Percentiles rank a stretch among this genome's conserved stretches.
phyloP scores from a whole-genome alignment of 2,329 filamentous ascomycete genomes.

The Pseudocercospora ulei region DNA sequence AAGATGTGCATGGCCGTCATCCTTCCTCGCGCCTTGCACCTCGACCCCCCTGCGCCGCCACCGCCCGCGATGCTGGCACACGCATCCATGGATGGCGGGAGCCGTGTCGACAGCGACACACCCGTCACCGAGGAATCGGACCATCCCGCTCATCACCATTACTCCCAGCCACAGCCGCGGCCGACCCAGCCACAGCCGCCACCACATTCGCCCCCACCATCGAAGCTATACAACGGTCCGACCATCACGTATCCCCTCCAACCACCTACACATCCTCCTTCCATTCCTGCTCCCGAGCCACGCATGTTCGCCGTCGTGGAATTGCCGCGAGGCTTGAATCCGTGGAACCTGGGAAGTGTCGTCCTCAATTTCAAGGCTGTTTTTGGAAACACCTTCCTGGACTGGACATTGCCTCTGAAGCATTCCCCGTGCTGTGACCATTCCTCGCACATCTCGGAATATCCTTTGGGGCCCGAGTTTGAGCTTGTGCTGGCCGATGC shows the following conservation, averaged over 20 bases:
- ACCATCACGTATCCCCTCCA: constrained; percentile 53
- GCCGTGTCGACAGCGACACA: constrained; percentile 22
- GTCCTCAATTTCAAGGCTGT: constrained; percentile 65
- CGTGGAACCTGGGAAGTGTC: constrained; percentile 62
- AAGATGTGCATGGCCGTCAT: constrained; percentile 66
- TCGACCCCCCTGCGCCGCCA: constrained; percentile 19
- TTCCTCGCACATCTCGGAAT: constrained; percentile 29
- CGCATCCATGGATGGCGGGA: constrained; percentile 9
- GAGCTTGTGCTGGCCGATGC: constrained; percentile 31
- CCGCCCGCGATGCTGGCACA: constrained; percentile 17
- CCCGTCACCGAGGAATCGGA: constrained; percentile 33
- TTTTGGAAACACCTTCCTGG: constrained; percentile 60
- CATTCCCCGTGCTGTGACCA: constrained; percentile 66
- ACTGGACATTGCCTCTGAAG: constrained; percentile 73
- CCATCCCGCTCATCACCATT: constrained; percentile 29
- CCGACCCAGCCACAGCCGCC: constrained; percentile 12
- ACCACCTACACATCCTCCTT: constrained; percentile 29
- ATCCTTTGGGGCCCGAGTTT: constrained; percentile 32
- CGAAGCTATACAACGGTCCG: constrained; percentile 31
- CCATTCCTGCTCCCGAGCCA: constrained; percentile 30
- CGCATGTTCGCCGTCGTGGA: constrained; percentile 71
- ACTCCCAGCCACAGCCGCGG: constrained; percentile 27
- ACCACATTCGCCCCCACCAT: constrained; percentile 10
- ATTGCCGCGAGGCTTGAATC: constrained; percentile 66
- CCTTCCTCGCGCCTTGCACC: constrained; percentile 44